Percentiles rank a stretch among this genome's conserved stretches.
Conservation (phyloP, 345 rosid species). For the Jatropha curcas region DNA sequence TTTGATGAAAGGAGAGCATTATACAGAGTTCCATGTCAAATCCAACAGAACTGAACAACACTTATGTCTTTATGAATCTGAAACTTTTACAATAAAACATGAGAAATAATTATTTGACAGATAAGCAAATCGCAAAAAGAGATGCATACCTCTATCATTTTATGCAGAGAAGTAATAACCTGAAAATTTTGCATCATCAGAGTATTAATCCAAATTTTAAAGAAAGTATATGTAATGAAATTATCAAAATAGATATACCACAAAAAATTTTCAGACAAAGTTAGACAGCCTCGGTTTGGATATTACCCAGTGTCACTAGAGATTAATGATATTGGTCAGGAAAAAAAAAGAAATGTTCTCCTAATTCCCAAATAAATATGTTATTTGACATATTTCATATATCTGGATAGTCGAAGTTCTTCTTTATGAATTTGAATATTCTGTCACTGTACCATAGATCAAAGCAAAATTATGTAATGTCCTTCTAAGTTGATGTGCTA, state of each 20-base stretch:
- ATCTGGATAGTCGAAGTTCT: neutral
- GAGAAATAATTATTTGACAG: neutral
- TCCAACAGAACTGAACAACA: neutral
- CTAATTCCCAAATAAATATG: neutral
- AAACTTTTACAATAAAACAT: neutral
- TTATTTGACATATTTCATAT: neutral
- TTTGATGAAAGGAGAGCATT: neutral
- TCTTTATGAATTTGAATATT: no score
- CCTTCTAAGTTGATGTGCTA: no score
- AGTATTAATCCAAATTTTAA: neutral
- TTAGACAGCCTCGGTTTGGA: no score
- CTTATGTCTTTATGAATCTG: no score
- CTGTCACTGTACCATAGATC: no score
- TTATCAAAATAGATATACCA: neutral
- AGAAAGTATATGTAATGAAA: neutral
- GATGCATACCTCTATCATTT: slow-evolving; percentile 50
- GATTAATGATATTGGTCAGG: no score
- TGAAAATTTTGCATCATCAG: slow-evolving; percentile 29
- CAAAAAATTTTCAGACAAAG: neutral
- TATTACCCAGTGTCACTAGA: no score
- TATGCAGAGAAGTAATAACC: slow-evolving; percentile 74
- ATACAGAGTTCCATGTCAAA: neutral
- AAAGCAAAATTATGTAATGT: no score
- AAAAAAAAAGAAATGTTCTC: no score
- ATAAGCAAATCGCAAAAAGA: neutral